These are phyloP conservation scores for Fraxinus albicans DNA, from an alignment of 305 asterid species.

Conservation along the genomic window DNA sequence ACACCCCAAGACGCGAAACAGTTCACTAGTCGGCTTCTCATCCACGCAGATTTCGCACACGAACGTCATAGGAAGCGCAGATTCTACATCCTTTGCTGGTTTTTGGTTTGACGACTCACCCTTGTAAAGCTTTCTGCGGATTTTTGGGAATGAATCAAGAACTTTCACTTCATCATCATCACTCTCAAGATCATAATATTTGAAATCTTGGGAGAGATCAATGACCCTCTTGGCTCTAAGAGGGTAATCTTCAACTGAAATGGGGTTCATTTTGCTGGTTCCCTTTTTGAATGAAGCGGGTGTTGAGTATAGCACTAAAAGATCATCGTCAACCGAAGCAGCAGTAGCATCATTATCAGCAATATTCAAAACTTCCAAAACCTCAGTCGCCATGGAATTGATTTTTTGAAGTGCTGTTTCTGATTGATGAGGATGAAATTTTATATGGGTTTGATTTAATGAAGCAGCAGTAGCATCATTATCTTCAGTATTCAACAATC, in stretches of 20 bases:
- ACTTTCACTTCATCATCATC: conserved; percentile 21
- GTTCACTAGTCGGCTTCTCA: conserved; percentile 29
- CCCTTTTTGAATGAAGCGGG: conserved; percentile 19
- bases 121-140: conserved; percentile 12
- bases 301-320: conserved; percentile 9
- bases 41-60: conserved; percentile 64
- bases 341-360: conserved; percentile 1
- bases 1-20: conserved; percentile 44
- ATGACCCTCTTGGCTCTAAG: neutral
- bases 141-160: conserved; percentile 4
- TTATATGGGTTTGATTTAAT: neutral
- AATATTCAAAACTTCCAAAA: neutral
- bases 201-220: conserved; percentile 22
- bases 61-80: conserved; percentile 12
- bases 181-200: neutral
- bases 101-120: conserved; percentile 41
- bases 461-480: neutral
- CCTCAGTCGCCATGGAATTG: conserved; percentile 25
- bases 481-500: neutral
- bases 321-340: conserved; percentile 18
- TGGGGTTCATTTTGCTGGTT: conserved; percentile 31
- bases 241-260: conserved; percentile 32
- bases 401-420: neutral
- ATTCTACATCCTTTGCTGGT: neutral
- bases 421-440: neutral